phyloP scores from a whole-genome alignment of 2,329 filamentous ascomycete species.

The Cladosporium colombiae region DNA sequence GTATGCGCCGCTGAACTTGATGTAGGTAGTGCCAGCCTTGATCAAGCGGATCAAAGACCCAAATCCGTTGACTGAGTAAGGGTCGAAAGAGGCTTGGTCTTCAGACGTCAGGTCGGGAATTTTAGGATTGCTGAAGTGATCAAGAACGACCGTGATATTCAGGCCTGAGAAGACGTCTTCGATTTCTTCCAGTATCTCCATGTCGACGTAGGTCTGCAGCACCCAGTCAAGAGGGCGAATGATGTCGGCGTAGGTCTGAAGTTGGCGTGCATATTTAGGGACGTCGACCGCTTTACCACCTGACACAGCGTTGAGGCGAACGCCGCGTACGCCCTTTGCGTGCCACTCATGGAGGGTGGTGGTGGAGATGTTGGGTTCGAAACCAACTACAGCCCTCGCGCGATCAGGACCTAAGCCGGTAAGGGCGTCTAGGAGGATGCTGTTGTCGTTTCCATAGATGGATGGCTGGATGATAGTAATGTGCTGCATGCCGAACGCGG shows the following conservation, averaged over 20 bases:
- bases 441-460: conserved; percentile 63
- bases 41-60: conserved; percentile 51
- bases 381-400: conserved; percentile 58
- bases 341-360: conserved; percentile 56
- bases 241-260: conserved; percentile 53
- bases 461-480: conserved; percentile 62
- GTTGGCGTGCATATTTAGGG: conserved; percentile 43
- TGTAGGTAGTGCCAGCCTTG: conserved; percentile 51
- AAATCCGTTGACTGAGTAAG: conserved; percentile 44
- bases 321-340: conserved; percentile 58
- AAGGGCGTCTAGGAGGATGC: conserved; percentile 59
- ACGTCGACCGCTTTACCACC: conserved; percentile 44
- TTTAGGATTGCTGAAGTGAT: conserved; percentile 55
- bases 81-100: conserved; percentile 13
- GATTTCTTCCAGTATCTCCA: conserved; percentile 50
- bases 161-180: conserved; percentile 52
- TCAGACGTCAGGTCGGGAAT: conserved; percentile 21
- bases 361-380: conserved; percentile 50
- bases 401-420: conserved; percentile 49
- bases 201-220: conserved; percentile 59
- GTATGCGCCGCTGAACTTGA: conserved; percentile 63
- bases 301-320: conserved; percentile 61
- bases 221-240: conserved; percentile 57
- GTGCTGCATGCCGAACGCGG: conserved; percentile 53
- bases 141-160: conserved; percentile 57